Evolutionary conservation across 2,329 filamentous ascomycete genomes (phyloP), one percentile per base, ranked within the genome.

Genomic region (Myriosclerotinia duriaeana): DNA sequence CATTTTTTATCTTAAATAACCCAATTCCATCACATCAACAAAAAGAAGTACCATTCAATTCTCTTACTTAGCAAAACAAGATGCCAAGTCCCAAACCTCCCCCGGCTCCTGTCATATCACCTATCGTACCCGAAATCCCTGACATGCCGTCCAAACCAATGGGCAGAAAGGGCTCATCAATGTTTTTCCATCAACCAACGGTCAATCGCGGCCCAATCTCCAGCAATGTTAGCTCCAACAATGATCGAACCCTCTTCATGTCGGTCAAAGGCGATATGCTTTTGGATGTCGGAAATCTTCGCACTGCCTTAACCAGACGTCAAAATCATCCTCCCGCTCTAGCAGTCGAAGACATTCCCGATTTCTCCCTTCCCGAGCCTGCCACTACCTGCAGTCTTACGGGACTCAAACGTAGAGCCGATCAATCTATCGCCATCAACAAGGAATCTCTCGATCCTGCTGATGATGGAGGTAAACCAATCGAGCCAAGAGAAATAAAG

Each of bases 141-240:
- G 15, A 7, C 11, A 12, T 20, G 20, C 42, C 56, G n/a, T 15
- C 30, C 20, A 46, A n/a, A 3, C 30, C 20, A n/a, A 60, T 60
- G 12, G 56, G 56, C 8, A 48, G 56, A 48, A 60, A 60, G 4
- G 9, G 20, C 30, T 60, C 56, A 34, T 60, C 56, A 22, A 48
- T 50, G 1, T 60, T 17, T 30, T 60, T 50, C 44, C 26, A 26
- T 5, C 56, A 60, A 11, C 56, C 56, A 5, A 42, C 6, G 4
- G 9, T 15, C 6, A 36, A 22, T 3, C 1, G 14, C 30, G 12
- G 30, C 30, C 42, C 9, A 11, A 36, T 30, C 6, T 22, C 26
- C 26, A 48, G 2, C 53, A 38, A 30, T 12, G 4, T 7, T 20
- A 22, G 22, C 15, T 20, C 2, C 20, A 15, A 60, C 30, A 60